Percentiles rank a stretch among this genome's conserved stretches.
Evolutionary conservation across 345 rosid genomes (phyloP).

Genomic region (Citrus australasica): DNA sequence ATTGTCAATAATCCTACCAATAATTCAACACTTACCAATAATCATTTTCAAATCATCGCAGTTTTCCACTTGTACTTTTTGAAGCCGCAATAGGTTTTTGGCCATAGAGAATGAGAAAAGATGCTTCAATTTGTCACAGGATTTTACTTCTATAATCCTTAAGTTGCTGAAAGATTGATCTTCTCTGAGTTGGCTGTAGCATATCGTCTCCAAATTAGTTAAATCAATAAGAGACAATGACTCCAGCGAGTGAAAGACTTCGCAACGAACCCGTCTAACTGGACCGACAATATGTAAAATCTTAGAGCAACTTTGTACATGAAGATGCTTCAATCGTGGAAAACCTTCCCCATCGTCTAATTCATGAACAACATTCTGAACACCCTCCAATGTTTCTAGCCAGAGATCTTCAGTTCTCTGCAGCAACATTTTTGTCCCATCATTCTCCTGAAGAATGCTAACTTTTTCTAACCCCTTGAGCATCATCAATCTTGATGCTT

Average conservation of each 20-base stretch:
- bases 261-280: not conserved
- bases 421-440: not conserved
- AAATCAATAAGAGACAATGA: not conserved
- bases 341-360: slow-evolving; percentile 1
- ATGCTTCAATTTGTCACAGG: no score
- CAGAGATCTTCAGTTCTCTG: not conserved
- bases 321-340: slow-evolving; percentile 15
- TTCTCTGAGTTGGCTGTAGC: no score
- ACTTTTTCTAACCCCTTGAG: fast-evolving
- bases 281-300: not conserved
- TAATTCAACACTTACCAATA: not conserved
- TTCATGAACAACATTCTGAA: not conserved
- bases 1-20: no score
- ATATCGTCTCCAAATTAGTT: no score
- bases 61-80: not conserved
- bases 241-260: slow-evolving; percentile 5
- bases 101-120: not conserved
- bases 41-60: slow-evolving; percentile 11
- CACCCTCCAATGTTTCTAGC: no score
- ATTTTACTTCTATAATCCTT: no score
- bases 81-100: not conserved
- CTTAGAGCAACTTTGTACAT: not conserved
- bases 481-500: fast-evolving
- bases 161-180: no score
- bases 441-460: not conserved